phyloP scores from a whole-genome alignment of 2,329 filamentous ascomycete genomes.

The Clathrospora elynae region DNA sequence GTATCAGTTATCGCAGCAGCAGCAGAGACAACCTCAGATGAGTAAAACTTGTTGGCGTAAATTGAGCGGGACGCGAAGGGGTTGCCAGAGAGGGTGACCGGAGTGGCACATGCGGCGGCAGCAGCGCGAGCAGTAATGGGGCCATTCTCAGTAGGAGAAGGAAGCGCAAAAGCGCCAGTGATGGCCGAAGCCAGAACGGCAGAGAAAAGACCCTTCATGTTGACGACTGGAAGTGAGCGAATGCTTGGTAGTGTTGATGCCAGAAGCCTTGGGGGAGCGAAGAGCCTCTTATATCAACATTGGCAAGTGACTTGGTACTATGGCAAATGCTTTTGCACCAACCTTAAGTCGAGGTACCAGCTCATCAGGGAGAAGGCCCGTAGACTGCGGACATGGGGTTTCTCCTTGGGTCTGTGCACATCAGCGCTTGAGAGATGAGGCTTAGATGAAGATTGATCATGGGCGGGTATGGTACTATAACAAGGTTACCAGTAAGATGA shows the following conservation, averaged over 20 bases:
- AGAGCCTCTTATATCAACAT: conserved; percentile 40
- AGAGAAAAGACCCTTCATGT: conserved; percentile 45
- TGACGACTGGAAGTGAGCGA: conserved; percentile 28
- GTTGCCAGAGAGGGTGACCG: conserved; percentile 56
- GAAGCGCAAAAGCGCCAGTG: conserved; percentile 42
- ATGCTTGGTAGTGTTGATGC: conserved; percentile 29
- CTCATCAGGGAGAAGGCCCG: conserved; percentile 48
- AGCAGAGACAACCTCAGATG: conserved; percentile 58
- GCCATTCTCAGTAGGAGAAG: conserved; percentile 40
- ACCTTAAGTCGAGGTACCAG: conserved; percentile 11
- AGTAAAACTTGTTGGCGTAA: conserved; percentile 60
- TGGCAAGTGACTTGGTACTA: conserved; percentile 11
- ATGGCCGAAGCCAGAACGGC: conserved; percentile 44
- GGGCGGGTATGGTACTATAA: conserved; percentile 31
- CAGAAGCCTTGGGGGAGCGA: conserved; percentile 13
- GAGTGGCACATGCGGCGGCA: conserved; percentile 40
- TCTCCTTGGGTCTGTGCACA: conserved; percentile 36
- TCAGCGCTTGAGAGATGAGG: conserved; percentile 35
- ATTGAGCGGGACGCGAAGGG: conserved; percentile 57
- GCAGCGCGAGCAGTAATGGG: conserved; percentile 42
- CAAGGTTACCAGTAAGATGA: conserved; percentile 31
- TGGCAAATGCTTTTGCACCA: conserved; percentile 9
- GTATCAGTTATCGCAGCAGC: conserved; percentile 63
- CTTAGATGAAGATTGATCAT: conserved; percentile 40
- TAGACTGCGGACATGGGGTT: conserved; percentile 35